Percentiles rank a stretch among this genome's conserved stretches.
Conservation (phyloP, 805 yeast genomes). For the Metschnikowia reukaufii region DNA sequence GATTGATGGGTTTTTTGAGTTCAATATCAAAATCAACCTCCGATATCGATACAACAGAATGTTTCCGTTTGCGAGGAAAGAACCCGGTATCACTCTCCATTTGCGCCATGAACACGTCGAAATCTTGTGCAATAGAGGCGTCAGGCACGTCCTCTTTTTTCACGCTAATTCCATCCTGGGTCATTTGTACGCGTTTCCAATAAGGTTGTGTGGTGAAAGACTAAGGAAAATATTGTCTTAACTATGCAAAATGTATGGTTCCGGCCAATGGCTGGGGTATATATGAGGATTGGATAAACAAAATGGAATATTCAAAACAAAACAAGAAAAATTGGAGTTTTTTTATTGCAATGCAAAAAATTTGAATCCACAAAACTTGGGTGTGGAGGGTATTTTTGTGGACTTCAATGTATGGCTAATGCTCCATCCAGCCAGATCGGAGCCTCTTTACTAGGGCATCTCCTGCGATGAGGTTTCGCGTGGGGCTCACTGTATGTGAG, state of each 20-base stretch:
- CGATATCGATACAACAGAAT: slow-evolving; percentile 2
- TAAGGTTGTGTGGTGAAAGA: neutral
- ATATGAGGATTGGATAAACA: neutral
- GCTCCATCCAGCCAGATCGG: neutral
- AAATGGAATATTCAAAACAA: too few species aligned
- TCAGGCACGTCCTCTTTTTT: slow-evolving; percentile 1
- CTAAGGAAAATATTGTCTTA: neutral
- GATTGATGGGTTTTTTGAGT: neutral
- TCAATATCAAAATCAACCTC: slow-evolving; percentile 5
- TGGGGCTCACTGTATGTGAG: slow-evolving; percentile 8
- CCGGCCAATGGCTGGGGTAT: neutral
- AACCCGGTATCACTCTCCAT: slow-evolving; percentile 11
- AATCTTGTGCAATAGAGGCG: slow-evolving; percentile 1
- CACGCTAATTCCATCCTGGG: neutral
- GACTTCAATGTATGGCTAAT: neutral
- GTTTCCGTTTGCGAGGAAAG: slow-evolving; percentile 4
- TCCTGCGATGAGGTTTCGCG: slow-evolving; percentile 14
- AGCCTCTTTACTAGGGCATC: slow-evolving; percentile 3
- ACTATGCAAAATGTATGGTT: neutral
- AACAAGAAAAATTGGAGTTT: too few species aligned
- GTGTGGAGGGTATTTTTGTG: neutral
- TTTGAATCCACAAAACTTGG: neutral
- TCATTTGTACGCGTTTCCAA: neutral
- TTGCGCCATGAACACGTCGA: slow-evolving; percentile 16
- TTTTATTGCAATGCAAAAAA: neutral